Evolutionary conservation across 106 monocot genomes (phyloP), one percentile per base, ranked within the genome.

Genomic region (Iris macrosiphon): DNA sequence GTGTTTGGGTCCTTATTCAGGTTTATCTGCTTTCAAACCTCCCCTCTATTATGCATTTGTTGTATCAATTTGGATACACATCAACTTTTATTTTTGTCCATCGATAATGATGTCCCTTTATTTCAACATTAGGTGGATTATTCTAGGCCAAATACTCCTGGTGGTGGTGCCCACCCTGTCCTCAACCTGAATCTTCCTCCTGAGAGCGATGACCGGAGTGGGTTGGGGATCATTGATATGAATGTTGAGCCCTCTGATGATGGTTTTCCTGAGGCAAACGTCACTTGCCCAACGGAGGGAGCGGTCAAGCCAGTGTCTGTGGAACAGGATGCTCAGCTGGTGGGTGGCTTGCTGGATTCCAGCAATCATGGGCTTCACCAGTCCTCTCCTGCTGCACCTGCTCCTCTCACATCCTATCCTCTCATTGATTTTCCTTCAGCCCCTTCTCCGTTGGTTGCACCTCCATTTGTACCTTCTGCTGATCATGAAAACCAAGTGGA

Each of bases 1-100:
- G 73, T 46, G 80, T 94, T 64, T 94, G 93, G 93, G 84, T 85
- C 42, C 70, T 78, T 35, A 84, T 94, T 49, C 72, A 88, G 84
- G 93, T 94, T 23, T 49, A 40, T n/a, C n/a, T n/a, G n/a, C n/a
- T n/a, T n/a, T n/a, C n/a, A n/a, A n/a, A n/a, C n/a, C n/a, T n/a
- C n/a, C n/a, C n/a, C n/a, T n/a, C n/a, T n/a, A n/a, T n/a, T n/a
- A n/a, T n/a, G n/a, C n/a, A n/a, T n/a, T n/a, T n/a, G n/a, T n/a
- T n/a, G n/a, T n/a, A n/a, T n/a, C n/a, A n/a, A n/a, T n/a, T n/a
- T n/a, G n/a, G n/a, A n/a, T n/a, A n/a, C n/a, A n/a, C n/a, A n/a
- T n/a, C n/a, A n/a, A n/a, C n/a, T n/a, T n/a, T n/a, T n/a, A n/a
- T n/a, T n/a, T n/a, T n/a, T n/a, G n/a, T n/a, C n/a, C n/a, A n/a